Evolutionary conservation across 768 basidiomycete species (phyloP).

Genomic region (Psilocybe cyanescens): DNA sequence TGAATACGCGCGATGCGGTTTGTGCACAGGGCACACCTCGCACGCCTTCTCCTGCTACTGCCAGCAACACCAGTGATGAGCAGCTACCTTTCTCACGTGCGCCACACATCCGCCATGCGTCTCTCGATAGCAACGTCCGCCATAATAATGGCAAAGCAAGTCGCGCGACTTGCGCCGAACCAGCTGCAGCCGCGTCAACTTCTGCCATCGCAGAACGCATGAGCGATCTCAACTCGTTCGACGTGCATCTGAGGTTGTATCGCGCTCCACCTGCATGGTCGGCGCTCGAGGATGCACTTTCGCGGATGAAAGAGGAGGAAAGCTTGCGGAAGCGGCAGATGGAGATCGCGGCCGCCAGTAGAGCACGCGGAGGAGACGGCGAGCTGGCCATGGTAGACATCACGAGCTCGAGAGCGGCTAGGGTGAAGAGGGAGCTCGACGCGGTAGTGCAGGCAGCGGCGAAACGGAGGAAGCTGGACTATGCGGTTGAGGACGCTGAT

Average conservation of each 20-base stretch:
- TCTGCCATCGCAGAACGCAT: neutral
- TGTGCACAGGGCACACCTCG: no score
- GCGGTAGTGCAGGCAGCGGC: constrained; percentile 7
- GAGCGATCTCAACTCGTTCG: constrained; percentile 11
- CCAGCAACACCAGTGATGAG: no score
- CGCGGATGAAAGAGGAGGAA: neutral
- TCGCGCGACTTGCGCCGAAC: no score
- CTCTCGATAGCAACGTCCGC: no score
- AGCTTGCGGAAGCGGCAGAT: constrained; percentile 1
- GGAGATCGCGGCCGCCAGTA: neutral
- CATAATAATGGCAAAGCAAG: neutral
- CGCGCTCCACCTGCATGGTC: constrained; percentile 42
- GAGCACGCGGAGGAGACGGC: neutral
- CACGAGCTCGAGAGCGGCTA: constrained; percentile 9
- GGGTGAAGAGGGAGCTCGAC: constrained; percentile 12
- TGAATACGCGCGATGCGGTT: no score
- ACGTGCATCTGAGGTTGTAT: constrained; percentile 36
- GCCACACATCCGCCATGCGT: no score
- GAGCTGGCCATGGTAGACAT: constrained; percentile 2
- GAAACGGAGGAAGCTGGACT: constrained; percentile 8
- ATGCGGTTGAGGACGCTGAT: neutral
- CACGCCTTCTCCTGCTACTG: no score
- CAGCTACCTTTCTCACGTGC: no score
- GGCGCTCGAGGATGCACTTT: constrained; percentile 23
- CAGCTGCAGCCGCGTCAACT: neutral